Evolutionary conservation across 345 rosid genomes (phyloP).

Genomic region (Clausena lansium): DNA sequence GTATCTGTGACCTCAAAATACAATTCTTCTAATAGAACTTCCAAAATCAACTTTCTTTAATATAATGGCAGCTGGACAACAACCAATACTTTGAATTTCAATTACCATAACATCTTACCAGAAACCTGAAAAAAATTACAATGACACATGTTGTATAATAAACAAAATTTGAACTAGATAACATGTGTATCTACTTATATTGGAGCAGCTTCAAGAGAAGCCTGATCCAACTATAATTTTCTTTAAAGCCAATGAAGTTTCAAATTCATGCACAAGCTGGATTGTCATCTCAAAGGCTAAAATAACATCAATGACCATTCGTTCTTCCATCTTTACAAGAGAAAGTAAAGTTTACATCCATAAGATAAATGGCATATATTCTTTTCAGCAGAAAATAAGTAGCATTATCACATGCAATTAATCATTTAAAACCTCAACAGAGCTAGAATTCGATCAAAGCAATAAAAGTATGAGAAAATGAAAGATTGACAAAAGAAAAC

Average conservation of each 20-base stretch:
- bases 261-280: background rate
- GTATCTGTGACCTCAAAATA: background rate
- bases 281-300: background rate
- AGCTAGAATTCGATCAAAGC: background rate
- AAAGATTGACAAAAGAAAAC: background rate
- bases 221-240: background rate
- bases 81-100: background rate
- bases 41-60: background rate
- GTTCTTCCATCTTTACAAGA: background rate
- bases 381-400: background rate
- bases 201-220: background rate
- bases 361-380: background rate
- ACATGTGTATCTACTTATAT: background rate
- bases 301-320: background rate
- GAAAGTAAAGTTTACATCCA: background rate
- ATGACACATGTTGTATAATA: background rate
- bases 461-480: background rate
- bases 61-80: background rate
- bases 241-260: background rate
- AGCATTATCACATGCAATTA: constrained; percentile 11
- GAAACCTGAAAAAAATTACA: background rate
- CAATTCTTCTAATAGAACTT: background rate
- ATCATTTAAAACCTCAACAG: background rate
- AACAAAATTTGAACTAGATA: background rate
- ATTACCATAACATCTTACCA: background rate